Evolutionary conservation across 1,139 yeast genomes (phyloP).

Genomic region (Wickerhamomyces sp.): DNA sequence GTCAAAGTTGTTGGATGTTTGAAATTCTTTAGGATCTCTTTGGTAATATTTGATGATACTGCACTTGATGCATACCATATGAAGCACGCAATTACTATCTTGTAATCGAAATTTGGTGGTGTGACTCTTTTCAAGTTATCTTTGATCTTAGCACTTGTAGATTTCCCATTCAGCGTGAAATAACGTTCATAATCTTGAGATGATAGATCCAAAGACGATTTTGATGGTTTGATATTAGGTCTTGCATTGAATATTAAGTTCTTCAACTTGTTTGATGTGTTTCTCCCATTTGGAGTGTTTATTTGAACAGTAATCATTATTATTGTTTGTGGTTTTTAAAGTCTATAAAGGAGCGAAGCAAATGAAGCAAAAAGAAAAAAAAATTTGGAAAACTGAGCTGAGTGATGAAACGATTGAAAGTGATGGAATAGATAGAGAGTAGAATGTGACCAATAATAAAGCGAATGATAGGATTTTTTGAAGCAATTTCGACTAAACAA

Average conservation of each 20-base stretch:
- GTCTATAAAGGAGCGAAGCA: too few species aligned
- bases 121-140: neutral
- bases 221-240: conserved; percentile 22
- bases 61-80: conserved; percentile 83
- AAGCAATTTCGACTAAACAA: too few species aligned
- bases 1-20: conserved; percentile 82
- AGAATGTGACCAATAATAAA: too few species aligned
- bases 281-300: conserved; percentile 13
- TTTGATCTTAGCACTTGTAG: neutral
- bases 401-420: neutral
- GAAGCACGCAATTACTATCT: conserved; percentile 47
- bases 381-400: neutral
- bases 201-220: conserved; percentile 19
- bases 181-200: conserved; percentile 19
- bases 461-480: neutral
- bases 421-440: neutral
- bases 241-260: conserved; percentile 1
- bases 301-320: conserved; percentile 22
- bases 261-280: conserved; percentile 7
- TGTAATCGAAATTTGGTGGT: conserved; percentile 25
- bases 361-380: neutral
- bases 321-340: too few species aligned
- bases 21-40: conserved; percentile 62
- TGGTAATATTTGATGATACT: conserved; percentile 74
- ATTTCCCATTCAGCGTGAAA: conserved; percentile 18